Evolutionary conservation across 2,329 filamentous ascomycete species (phyloP).

Genomic region (Talaromyces pinophilus): DNA sequence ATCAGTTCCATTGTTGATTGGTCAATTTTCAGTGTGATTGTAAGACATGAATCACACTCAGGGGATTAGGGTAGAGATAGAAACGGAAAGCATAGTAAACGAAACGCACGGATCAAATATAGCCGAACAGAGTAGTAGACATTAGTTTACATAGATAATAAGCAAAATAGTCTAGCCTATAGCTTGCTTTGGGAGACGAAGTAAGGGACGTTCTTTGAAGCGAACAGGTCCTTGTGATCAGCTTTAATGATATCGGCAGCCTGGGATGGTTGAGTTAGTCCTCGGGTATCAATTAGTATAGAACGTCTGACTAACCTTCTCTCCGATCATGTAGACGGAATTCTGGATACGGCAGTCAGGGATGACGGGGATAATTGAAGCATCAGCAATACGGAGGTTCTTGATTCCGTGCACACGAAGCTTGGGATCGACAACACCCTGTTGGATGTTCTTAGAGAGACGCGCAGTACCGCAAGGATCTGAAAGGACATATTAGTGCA

Average conservation of each 20-base stretch:
- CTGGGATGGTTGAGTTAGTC: conserved; percentile 29
- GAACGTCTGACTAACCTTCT: conserved; percentile 41
- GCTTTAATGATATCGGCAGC: conserved; percentile 52
- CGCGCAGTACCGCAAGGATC: conserved; percentile 59
- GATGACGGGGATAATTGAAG: conserved; percentile 58
- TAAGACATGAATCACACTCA: not conserved
- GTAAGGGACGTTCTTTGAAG: not conserved
- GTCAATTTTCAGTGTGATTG: not conserved
- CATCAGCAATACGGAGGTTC: conserved; percentile 58
- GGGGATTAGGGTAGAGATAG: not conserved
- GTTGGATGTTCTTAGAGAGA: conserved; percentile 47
- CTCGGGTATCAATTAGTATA: not conserved
- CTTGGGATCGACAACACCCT: conserved; percentile 46
- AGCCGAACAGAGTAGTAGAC: not conserved
- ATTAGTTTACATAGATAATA: not conserved
- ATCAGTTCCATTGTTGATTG: not conserved
- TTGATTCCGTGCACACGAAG: conserved; percentile 58
- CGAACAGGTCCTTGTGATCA: conserved; percentile 36
- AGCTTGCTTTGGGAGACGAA: conserved; percentile 2
- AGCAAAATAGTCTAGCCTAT: not conserved
- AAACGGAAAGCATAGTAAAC: not conserved
- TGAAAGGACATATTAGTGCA: not conserved
- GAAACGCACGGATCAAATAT: not conserved
- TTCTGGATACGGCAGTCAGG: conserved; percentile 61
- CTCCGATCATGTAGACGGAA: conserved; percentile 61